These are phyloP conservation scores for Pistacia integerrima DNA, from an alignment of 345 rosid species.

Conservation along the genomic window DNA sequence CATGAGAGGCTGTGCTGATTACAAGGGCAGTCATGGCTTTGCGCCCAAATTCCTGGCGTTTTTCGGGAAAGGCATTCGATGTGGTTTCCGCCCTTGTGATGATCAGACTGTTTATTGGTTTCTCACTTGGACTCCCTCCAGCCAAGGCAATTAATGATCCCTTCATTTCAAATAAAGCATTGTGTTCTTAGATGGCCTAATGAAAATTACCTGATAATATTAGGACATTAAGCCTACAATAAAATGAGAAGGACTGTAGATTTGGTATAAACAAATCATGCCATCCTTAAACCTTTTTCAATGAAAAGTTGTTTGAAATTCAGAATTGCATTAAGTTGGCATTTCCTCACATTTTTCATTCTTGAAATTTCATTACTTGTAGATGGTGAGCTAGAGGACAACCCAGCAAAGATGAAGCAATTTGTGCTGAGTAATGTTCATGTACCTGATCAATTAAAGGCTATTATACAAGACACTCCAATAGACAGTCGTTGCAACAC, in stretches of 20 bases:
- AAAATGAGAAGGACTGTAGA: no score
- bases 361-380: no score
- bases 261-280: no score
- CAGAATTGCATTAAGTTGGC: neutral
- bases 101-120: constrained; percentile 34
- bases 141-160: constrained; percentile 31
- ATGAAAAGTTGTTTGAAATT: no score
- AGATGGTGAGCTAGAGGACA: constrained; percentile 15
- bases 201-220: no score
- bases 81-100: constrained; percentile 11
- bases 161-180: neutral
- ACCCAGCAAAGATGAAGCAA: constrained; percentile 39
- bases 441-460: constrained; percentile 18
- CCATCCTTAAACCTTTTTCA: no score
- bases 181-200: no score
- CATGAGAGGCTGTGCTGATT: constrained; percentile 1
- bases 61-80: constrained; percentile 1
- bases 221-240: no score
- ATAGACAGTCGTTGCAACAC: constrained; percentile 36
- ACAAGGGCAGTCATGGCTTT: constrained; percentile 1
- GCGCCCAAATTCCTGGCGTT: constrained; percentile 3
- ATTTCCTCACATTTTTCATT: no score
- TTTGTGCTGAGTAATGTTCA: constrained; percentile 30
- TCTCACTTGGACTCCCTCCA: constrained; percentile 28
- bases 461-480: constrained; percentile 41